Evolutionary conservation across 805 yeast genomes (phyloP).

Genomic region (Metschnikowia arizonensis): DNA sequence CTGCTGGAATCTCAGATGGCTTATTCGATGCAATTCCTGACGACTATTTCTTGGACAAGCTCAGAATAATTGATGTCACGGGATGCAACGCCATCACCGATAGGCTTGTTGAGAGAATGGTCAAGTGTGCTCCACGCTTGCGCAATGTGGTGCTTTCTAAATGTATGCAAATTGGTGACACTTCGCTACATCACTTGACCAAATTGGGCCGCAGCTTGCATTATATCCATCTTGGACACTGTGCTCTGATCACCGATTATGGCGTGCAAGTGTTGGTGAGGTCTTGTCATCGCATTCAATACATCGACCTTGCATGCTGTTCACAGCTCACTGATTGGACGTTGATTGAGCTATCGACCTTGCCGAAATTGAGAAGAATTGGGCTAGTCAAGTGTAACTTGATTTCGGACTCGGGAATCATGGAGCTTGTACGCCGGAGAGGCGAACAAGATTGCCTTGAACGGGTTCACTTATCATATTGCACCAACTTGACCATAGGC

Average conservation of each 20-base stretch:
- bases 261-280: slow-evolving; percentile 76
- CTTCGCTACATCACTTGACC: slow-evolving; percentile 66
- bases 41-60: slow-evolving; percentile 50
- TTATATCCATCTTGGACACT: slow-evolving; percentile 91
- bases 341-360: slow-evolving; percentile 65
- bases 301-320: slow-evolving; percentile 94
- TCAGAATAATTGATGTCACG: slow-evolving; percentile 81
- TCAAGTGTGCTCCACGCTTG: slow-evolving; percentile 73
- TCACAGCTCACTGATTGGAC: slow-evolving; percentile 81
- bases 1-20: slow-evolving; percentile 62
- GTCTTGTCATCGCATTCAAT: slow-evolving; percentile 79
- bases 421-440: slow-evolving; percentile 60
- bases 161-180: slow-evolving; percentile 82
- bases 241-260: slow-evolving; percentile 81
- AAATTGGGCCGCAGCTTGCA: slow-evolving; percentile 75
- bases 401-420: slow-evolving; percentile 80
- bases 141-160: slow-evolving; percentile 87
- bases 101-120: slow-evolving; percentile 66
- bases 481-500: slow-evolving; percentile 70
- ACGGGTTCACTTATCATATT: slow-evolving; percentile 89
- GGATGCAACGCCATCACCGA: slow-evolving; percentile 81
- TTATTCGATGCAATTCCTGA: slow-evolving; percentile 55
- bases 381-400: slow-evolving; percentile 90
- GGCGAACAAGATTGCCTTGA: slow-evolving; percentile 80
- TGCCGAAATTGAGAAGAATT: slow-evolving; percentile 80